Conservation (phyloP, 371 early-diverging fungal species). For the Lichtheimia hyalospora region DNA sequence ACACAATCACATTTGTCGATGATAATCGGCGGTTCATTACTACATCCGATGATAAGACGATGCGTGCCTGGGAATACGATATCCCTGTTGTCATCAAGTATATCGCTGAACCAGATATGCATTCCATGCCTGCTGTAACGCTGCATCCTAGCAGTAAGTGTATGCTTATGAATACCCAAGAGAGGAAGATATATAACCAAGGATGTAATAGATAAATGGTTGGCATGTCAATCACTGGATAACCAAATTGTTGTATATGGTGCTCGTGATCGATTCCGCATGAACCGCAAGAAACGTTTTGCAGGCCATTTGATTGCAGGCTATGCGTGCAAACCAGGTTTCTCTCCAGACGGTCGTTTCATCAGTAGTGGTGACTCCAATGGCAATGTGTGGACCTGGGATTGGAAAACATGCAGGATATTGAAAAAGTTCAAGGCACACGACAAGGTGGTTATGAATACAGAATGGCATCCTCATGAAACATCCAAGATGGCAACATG, state of each 20-base stretch:
- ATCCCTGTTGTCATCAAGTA: conserved; percentile 97
- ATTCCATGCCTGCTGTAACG: conserved; percentile 92
- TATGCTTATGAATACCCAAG: neutral
- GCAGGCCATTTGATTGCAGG: conserved; percentile 93
- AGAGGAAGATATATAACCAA: neutral
- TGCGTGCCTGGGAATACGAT: conserved; percentile 97
- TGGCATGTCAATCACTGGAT: conserved; percentile 93
- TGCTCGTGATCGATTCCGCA: conserved; percentile 82
- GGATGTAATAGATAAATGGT: conserved; percentile 78
- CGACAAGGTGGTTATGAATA: conserved; percentile 84
- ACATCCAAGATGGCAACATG: conserved; percentile 91
- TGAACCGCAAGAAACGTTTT: conserved; percentile 91
- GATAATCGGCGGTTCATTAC: conserved; percentile 93
- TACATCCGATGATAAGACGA: conserved; percentile 94
- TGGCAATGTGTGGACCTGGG: conserved; percentile 95
- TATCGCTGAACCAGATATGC: conserved; percentile 95
- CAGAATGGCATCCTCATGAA: conserved; percentile 96
- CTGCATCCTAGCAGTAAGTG: conserved; percentile 83
- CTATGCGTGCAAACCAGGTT: conserved; percentile 92
- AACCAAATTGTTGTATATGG: conserved; percentile 92
- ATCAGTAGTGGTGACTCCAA: conserved; percentile 91
- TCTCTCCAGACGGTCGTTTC: conserved; percentile 91
- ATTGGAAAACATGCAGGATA: conserved; percentile 91
- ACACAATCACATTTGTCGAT: conserved; percentile 95
- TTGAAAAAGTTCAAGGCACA: conserved; percentile 89